A percentile compares a stretch with the other conserved stretches of the same genome.
phyloP scores from a whole-genome alignment of 345 rosid species.

The Stellera chamaejasme region DNA sequence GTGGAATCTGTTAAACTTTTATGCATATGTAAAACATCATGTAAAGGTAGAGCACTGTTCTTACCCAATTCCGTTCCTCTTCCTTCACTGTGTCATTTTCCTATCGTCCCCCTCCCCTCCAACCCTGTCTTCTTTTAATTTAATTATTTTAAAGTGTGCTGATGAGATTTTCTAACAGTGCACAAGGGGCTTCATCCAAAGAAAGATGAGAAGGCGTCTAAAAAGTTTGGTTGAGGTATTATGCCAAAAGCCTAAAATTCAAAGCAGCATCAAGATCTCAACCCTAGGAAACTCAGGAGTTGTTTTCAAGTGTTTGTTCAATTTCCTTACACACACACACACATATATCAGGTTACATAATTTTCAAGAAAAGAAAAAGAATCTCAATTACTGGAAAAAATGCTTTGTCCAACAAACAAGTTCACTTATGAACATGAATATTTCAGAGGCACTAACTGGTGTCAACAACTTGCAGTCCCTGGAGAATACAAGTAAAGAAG shows the following conservation, averaged over 20 bases:
- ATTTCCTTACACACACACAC: no score
- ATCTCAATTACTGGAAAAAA: no score
- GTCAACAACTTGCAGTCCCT: constrained; percentile 43
- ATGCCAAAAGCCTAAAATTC: constrained; percentile 6
- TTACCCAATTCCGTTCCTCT: neutral
- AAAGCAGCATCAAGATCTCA: constrained; percentile 6
- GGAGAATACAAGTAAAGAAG: constrained; percentile 27
- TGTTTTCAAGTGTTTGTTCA: no score
- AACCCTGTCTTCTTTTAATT: neutral
- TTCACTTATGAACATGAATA: neutral
- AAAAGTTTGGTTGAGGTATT: constrained; percentile 70
- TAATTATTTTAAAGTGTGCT: constrained; percentile 9
- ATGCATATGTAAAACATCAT: constrained; percentile 66
- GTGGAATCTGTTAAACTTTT: constrained; percentile 77
- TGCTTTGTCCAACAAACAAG: no score
- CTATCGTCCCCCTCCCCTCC: neutral
- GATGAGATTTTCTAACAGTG: constrained; percentile 34
- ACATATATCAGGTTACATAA: no score
- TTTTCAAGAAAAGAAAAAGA: no score
- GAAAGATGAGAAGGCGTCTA: constrained; percentile 71
- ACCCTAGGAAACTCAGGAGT: neutral
- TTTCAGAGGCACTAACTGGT: constrained; percentile 11
- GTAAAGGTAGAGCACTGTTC: constrained; percentile 47
- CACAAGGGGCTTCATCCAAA: constrained; percentile 78
- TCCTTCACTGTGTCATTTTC: neutral